Conservation (phyloP, 768 basidiomycete genomes). For the Podaxis mareebaensis region DNA sequence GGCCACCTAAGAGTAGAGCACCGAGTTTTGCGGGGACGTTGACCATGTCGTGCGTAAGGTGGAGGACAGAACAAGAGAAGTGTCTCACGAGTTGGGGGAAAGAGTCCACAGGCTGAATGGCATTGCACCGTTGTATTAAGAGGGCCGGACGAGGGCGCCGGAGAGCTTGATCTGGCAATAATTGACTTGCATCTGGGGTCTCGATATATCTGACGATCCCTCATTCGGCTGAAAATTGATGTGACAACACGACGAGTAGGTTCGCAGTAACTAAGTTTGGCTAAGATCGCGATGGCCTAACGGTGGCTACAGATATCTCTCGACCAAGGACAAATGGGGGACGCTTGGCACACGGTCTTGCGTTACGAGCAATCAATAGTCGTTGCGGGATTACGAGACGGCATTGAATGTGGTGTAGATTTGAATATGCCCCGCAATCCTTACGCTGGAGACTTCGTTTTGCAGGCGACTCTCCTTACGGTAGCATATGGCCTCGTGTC, state of each 20-base stretch:
- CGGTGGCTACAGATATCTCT: background rate
- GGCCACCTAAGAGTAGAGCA: constrained; percentile 38
- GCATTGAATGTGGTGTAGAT: background rate
- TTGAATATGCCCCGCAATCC: background rate
- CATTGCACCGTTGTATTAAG: background rate
- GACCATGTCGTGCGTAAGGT: constrained; percentile 19
- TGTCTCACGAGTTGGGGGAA: background rate
- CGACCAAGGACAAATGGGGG: background rate
- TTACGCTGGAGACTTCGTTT: background rate
- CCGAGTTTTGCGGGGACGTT: constrained; percentile 37
- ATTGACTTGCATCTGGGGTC: background rate
- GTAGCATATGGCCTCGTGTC: background rate
- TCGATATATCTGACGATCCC: background rate
- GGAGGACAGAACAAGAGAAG: background rate
- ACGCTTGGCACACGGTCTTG: background rate
- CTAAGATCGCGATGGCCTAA: background rate
- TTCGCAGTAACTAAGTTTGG: background rate
- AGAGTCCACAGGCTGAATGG: background rate
- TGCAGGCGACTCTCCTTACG: background rate
- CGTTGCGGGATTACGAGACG: background rate
- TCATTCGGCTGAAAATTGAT: background rate
- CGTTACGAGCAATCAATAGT: background rate
- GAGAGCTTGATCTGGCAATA: constrained; percentile 1
- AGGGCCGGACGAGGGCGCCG: background rate
- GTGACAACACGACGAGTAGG: background rate